Evolutionary conservation across 495 filamentous ascomycete genomes (phyloP).

Genomic region (Chlorociboria aeruginascens): DNA sequence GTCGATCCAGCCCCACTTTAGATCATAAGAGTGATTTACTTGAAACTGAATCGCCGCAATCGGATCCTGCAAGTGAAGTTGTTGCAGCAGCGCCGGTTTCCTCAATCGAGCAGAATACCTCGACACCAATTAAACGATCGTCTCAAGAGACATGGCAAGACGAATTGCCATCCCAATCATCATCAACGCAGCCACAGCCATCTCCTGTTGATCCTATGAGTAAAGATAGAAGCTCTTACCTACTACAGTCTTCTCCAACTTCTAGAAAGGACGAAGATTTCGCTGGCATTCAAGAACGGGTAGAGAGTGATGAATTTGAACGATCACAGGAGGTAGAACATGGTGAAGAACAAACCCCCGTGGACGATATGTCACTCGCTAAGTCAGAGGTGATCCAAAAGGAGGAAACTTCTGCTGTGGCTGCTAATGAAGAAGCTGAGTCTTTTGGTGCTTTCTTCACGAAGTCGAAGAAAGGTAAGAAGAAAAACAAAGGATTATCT

Average conservation of each 20-base stretch:
- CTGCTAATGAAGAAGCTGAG: not conserved
- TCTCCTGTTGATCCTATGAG: slow-evolving; percentile 17
- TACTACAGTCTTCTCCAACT: slow-evolving; percentile 22
- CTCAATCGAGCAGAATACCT: slow-evolving; percentile 6
- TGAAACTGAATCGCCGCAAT: no score
- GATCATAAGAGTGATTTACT: no score
- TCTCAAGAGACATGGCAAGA: not conserved
- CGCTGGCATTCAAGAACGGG: slow-evolving; percentile 11
- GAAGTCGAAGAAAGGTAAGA: slow-evolving; percentile 20
- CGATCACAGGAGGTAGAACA: not conserved
- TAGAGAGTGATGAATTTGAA: slow-evolving; percentile 5
- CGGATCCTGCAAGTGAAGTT: not conserved
- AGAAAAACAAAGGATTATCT: slow-evolving; percentile 20
- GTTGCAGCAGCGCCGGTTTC: slow-evolving; percentile 4
- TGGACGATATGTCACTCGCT: slow-evolving; percentile 1
- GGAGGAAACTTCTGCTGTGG: not conserved
- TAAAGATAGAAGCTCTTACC: slow-evolving; percentile 23
- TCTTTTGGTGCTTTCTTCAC: slow-evolving; percentile 4
- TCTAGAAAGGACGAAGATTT: slow-evolving; percentile 14
- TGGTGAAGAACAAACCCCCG: not conserved
- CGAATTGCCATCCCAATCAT: slow-evolving; percentile 1
- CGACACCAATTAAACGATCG: not conserved
- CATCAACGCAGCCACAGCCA: slow-evolving; percentile 2
- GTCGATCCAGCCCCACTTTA: no score
- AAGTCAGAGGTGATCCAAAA: slow-evolving; percentile 3